These are phyloP conservation scores for Hebeloma cylindrosporum DNA, from an alignment of 768 basidiomycete species.

Conservation along the genomic window DNA sequence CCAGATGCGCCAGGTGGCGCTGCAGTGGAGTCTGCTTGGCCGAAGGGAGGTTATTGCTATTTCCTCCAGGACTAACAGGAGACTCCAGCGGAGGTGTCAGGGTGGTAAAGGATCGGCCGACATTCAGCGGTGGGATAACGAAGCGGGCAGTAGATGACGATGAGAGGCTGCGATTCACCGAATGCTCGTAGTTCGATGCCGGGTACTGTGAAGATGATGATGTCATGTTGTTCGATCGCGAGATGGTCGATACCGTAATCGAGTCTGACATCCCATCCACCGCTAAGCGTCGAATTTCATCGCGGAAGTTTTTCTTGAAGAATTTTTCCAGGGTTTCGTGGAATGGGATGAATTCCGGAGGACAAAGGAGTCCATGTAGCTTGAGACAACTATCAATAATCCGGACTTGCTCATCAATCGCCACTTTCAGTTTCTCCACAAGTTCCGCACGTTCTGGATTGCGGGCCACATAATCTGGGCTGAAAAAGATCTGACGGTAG, in stretches of 20 bases:
- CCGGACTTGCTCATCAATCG: constrained; percentile 84
- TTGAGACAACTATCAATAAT: constrained; percentile 82
- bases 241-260: constrained; percentile 38
- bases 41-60: constrained; percentile 36
- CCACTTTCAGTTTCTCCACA: constrained; percentile 68
- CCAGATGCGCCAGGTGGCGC: constrained; percentile 76
- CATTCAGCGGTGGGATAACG: constrained; percentile 52
- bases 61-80: constrained; percentile 28
- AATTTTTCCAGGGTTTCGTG: constrained; percentile 87
- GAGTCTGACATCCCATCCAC: constrained; percentile 57
- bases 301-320: constrained; percentile 81
- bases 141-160: constrained; percentile 45
- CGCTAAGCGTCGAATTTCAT: constrained; percentile 73
- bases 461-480: constrained; percentile 60
- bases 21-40: constrained; percentile 74
- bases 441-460: constrained; percentile 71
- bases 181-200: constrained; percentile 49
- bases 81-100: constrained; percentile 45
- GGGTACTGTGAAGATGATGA: constrained; percentile 44
- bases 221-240: constrained; percentile 33
- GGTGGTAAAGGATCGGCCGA: constrained; percentile 43
- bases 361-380: constrained; percentile 80
- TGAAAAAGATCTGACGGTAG: constrained; percentile 78
- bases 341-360: constrained; percentile 88
- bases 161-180: constrained; percentile 48